Percentiles rank a stretch among this genome's conserved stretches.
phyloP scores from a whole-genome alignment of 495 filamentous ascomycete genomes.

The Elasticomyces elasticus region DNA sequence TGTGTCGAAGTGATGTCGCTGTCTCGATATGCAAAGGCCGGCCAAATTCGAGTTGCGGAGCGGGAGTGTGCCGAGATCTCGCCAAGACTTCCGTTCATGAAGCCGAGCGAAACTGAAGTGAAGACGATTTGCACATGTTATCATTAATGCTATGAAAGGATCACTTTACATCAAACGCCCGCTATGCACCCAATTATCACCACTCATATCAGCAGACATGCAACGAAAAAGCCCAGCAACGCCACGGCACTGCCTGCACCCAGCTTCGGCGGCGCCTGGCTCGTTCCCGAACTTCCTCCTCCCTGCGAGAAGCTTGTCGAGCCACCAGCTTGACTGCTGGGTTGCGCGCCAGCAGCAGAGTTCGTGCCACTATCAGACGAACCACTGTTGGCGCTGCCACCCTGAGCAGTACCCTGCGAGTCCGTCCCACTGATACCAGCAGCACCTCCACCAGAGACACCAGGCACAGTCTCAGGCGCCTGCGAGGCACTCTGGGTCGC shows the following conservation, averaged over 20 bases:
- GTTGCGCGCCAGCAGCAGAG: too few species aligned
- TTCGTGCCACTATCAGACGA: not conserved
- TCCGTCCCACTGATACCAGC: conserved; percentile 5
- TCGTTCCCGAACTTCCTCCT: conserved; percentile 6
- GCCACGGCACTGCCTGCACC: conserved; percentile 18
- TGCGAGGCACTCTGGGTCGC: conserved; percentile 10
- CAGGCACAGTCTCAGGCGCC: conserved; percentile 31
- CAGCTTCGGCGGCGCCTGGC: conserved; percentile 16
- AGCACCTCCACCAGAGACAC: conserved; percentile 25
- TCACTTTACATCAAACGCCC: not conserved
- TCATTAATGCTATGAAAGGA: not conserved
- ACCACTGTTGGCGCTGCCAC: not conserved
- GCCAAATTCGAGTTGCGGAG: not conserved
- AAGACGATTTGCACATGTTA: not conserved
- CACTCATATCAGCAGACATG: conserved; percentile 18
- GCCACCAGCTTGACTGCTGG: too few species aligned
- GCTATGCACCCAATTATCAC: conserved; percentile 1
- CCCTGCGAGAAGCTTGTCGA: conserved; percentile 13
- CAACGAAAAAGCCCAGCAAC: conserved; percentile 21
- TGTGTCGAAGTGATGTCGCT: not conserved
- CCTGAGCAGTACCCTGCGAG: not conserved
- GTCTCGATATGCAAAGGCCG: not conserved
- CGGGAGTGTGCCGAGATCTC: too few species aligned
- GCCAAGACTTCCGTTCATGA: not conserved
- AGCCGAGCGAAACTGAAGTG: not conserved